Conservation (phyloP, 2,329 filamentous ascomycete genomes). For the Chaetomium globosum region DNA sequence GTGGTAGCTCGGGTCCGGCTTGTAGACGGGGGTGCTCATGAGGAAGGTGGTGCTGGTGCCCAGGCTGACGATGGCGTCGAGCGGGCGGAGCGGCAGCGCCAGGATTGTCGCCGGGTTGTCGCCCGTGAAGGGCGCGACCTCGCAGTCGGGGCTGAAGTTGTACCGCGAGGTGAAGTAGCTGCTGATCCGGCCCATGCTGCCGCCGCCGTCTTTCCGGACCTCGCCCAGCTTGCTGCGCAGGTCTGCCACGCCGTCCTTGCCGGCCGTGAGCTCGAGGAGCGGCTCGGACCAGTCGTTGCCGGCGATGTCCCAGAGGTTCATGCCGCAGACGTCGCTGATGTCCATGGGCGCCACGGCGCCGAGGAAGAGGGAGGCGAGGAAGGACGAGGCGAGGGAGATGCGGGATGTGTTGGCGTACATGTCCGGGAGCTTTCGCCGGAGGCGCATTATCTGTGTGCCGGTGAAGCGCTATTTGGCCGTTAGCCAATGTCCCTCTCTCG, state of each 20-base stretch:
- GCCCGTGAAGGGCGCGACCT: slow-evolving; percentile 84
- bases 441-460: slow-evolving; percentile 91
- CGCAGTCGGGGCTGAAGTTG: slow-evolving; percentile 74
- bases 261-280: slow-evolving; percentile 75
- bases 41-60: slow-evolving; percentile 96
- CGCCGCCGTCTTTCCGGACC: slow-evolving; percentile 78
- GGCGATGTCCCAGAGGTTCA: slow-evolving; percentile 93
- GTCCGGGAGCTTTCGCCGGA: slow-evolving; percentile 76
- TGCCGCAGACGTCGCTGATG: slow-evolving; percentile 91
- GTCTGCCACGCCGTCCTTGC: slow-evolving; percentile 57
- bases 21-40: slow-evolving; percentile 92
- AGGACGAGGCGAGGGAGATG: slow-evolving; percentile 94
- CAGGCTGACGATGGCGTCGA: slow-evolving; percentile 91
- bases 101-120: slow-evolving; percentile 97
- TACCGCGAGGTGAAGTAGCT: slow-evolving; percentile 78
- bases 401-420: slow-evolving; percentile 79
- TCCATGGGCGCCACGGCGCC: slow-evolving; percentile 86
- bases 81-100: slow-evolving; percentile 79
- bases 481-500: not conserved
- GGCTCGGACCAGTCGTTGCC: slow-evolving; percentile 71
- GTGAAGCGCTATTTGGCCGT: slow-evolving; percentile 73
- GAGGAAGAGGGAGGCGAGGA: slow-evolving; percentile 86
- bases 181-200: slow-evolving; percentile 73
- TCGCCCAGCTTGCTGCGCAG: slow-evolving; percentile 78
- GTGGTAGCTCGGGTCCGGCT: slow-evolving; percentile 87